Evolutionary conservation across 31 red algal genomes (phyloP).

Genomic region (Endocladia muricata): DNA sequence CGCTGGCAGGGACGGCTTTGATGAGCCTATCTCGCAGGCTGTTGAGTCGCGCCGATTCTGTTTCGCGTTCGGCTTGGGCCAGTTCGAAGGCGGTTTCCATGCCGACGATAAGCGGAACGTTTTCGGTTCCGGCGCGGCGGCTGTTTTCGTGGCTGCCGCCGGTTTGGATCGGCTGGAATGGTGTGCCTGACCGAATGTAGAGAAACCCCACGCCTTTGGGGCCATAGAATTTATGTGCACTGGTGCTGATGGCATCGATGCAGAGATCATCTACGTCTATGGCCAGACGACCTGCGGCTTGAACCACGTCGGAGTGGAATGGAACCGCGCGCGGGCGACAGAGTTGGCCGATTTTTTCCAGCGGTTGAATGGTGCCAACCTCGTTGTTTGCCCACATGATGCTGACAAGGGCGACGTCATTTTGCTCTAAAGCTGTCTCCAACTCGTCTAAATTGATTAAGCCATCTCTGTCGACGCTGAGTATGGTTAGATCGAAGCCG

Average conservation of each 20-base stretch:
- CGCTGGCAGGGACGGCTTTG: no score
- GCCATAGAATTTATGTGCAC: conserved; percentile 11
- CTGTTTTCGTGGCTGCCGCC: no score
- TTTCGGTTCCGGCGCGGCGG: no score
- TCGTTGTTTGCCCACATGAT: not conserved
- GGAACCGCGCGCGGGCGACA: not conserved
- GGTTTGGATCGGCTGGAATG: no score
- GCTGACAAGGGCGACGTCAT: not conserved
- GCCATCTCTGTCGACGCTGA: not conserved
- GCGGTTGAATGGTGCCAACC: not conserved
- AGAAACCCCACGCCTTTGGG: conserved; percentile 14
- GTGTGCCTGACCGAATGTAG: no score
- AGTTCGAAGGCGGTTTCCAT: no score
- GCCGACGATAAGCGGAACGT: no score
- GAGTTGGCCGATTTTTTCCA: not conserved
- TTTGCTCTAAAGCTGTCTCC: not conserved
- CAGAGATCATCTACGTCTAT: not conserved
- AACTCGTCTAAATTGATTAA: not conserved
- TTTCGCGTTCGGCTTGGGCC: no score
- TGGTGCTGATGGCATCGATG: not conserved
- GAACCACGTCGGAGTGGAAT: conserved; percentile 1
- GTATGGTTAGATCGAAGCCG: not conserved
- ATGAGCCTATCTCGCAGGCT: no score
- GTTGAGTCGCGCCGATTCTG: no score
- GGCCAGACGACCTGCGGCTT: not conserved